Evolutionary conservation across 2,329 filamentous ascomycete genomes (phyloP), one percentile per base, ranked within the genome.

Genomic region (Colletotrichum gigasporum): DNA sequence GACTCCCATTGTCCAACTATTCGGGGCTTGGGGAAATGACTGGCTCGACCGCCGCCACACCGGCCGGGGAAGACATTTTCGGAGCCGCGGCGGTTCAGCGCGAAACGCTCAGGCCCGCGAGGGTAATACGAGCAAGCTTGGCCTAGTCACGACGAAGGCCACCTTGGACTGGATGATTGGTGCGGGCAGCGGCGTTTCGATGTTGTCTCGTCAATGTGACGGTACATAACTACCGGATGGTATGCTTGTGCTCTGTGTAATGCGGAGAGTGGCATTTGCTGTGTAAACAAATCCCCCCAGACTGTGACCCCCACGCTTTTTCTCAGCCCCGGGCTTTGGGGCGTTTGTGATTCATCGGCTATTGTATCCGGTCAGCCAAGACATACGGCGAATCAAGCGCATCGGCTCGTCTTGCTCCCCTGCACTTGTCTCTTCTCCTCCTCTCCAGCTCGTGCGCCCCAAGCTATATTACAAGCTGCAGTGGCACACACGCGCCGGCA

Each of bases 231-330:
- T n/a, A n/a, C n/a, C n/a, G n/a, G n/a, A n/a, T n/a, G n/a, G n/a
- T n/a, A n/a, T n/a, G n/a, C n/a, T n/a, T n/a, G n/a, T n/a, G n/a
- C 20, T 14, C 8, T 39, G 35, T 18, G 35, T 18, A 5, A 12
- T 24, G 39, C 18, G 18, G 16, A 9, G 39, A 9, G 18, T 42
- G 8, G 3, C 4, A 12, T 45, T 8, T 26, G n/a, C n/a, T n/a
- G n/a, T n/a, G n/a, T n/a, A n/a, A n/a, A n/a, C n/a, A n/a, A 24
- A 24, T 8, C 10, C 24, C 24, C 51, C 37, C 51, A 24, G 16
- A 42, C 37, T 24, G 51, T 14, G 35, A 54, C 51, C 51, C 51
- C 51, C 37, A 54, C 39, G 39, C 50, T 20, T 34, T 41, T 53
- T 5, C 18, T 24, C 11, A 24, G 34, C 34, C 50, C 50, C n/a